Conservation (phyloP, 495 filamentous ascomycete genomes). For the Neurospora tetraspora region DNA sequence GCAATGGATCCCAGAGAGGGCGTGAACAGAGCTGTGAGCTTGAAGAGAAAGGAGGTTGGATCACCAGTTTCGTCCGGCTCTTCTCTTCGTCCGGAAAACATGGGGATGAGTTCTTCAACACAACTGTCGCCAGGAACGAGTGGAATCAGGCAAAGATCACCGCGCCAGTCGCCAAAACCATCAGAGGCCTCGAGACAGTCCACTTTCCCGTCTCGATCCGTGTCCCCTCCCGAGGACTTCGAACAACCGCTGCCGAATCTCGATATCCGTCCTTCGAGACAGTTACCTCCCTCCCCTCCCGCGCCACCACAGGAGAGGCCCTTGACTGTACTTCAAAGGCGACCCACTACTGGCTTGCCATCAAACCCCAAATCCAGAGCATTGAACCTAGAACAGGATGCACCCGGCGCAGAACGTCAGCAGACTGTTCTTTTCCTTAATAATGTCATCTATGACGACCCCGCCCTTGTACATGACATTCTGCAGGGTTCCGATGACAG, state of each 20-base stretch:
- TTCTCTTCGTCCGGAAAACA: constrained; percentile 7
- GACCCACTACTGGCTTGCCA: constrained; percentile 38
- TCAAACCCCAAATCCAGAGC: constrained; percentile 38
- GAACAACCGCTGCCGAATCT: constrained; percentile 1
- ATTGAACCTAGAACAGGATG: constrained; percentile 22
- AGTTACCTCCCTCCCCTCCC: constrained; percentile 21
- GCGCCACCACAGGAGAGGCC: constrained; percentile 22
- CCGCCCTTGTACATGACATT: constrained; percentile 33
- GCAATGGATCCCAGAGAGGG: constrained; percentile 19
- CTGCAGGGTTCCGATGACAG: constrained; percentile 27
- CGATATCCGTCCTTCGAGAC: constrained; percentile 25
- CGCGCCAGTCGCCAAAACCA: constrained; percentile 16
- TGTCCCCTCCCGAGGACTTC: background rate
- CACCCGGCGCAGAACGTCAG: constrained; percentile 18
- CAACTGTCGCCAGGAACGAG: constrained; percentile 37
- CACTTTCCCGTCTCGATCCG: background rate
- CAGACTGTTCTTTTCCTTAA: constrained; percentile 45
- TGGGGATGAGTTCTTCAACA: constrained; percentile 22
- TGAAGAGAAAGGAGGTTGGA: constrained; percentile 35
- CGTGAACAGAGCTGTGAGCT: constrained; percentile 25
- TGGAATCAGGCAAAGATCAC: constrained; percentile 32
- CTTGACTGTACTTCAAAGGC: constrained; percentile 34
- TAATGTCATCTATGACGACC: constrained; percentile 41
- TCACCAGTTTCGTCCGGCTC: constrained; percentile 11
- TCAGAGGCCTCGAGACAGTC: background rate